These are phyloP conservation scores for Candolleomyces aberdarensis DNA, from an alignment of 768 basidiomycete species.

Conservation along the genomic window DNA sequence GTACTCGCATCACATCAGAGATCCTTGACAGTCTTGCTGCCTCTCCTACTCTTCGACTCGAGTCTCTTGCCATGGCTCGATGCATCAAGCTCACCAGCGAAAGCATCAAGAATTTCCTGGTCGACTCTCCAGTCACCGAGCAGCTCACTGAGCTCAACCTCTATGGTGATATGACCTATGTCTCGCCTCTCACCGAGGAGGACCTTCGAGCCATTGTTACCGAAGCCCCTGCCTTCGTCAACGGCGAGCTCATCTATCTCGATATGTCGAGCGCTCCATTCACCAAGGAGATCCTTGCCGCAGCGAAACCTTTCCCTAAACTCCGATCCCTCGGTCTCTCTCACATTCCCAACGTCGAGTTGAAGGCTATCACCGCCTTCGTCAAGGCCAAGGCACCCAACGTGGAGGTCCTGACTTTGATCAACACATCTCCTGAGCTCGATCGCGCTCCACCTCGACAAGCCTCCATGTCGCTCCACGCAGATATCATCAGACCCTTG, in stretches of 20 bases:
- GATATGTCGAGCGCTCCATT: slow-evolving; percentile 86
- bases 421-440: slow-evolving; percentile 74
- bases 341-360: slow-evolving; percentile 69
- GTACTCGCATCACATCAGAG: slow-evolving; percentile 77
- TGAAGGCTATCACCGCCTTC: slow-evolving; percentile 67
- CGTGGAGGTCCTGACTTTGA: slow-evolving; percentile 84
- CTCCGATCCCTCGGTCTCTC: slow-evolving; percentile 90
- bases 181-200: slow-evolving; percentile 62
- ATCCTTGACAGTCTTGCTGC: slow-evolving; percentile 65
- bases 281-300: slow-evolving; percentile 50
- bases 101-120: slow-evolving; percentile 70
- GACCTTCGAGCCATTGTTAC: slow-evolving; percentile 69
- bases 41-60: slow-evolving; percentile 64
- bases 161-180: slow-evolving; percentile 85
- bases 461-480: slow-evolving; percentile 74
- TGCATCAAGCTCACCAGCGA: slow-evolving; percentile 82
- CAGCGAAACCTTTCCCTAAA: slow-evolving; percentile 61
- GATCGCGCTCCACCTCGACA: slow-evolving; percentile 60
- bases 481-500: slow-evolving; percentile 73
- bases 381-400: slow-evolving; percentile 62
- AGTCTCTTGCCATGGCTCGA: slow-evolving; percentile 79
- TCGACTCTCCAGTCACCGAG: slow-evolving; percentile 60
- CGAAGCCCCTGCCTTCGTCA: slow-evolving; percentile 75
- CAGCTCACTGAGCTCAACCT: slow-evolving; percentile 77
- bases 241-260: slow-evolving; percentile 76